Conservation (phyloP, 2,329 filamentous ascomycete species). For the Phialophora chinensis region DNA sequence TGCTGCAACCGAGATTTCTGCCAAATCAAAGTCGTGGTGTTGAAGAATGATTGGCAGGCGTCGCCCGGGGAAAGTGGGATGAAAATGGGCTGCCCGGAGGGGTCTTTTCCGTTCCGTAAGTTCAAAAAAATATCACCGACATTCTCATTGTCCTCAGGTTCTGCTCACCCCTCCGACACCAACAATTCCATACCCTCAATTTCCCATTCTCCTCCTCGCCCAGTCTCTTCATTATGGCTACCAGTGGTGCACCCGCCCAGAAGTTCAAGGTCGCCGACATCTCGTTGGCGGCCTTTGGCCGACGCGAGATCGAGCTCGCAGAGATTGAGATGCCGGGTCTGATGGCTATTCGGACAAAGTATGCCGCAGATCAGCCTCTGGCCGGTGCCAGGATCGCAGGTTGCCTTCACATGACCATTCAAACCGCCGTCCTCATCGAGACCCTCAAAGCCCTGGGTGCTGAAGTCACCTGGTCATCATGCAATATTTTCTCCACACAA, state of each 20-base stretch:
- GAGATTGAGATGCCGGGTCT: constrained; percentile 98
- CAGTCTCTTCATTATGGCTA: constrained; percentile 16
- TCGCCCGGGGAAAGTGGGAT: constrained; percentile 1
- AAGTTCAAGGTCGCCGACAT: constrained; percentile 99
- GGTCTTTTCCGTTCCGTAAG: constrained; percentile 16
- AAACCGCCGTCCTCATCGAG: constrained; percentile 99
- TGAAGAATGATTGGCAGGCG: constrained; percentile 15
- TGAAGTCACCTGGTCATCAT: constrained; percentile 98
- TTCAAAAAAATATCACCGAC: constrained; percentile 28
- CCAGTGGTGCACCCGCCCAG: constrained; percentile 73
- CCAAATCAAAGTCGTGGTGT: not conserved
- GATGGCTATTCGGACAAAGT: constrained; percentile 92
- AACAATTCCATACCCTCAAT: constrained; percentile 4
- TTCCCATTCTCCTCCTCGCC: not conserved
- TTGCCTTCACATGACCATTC: constrained; percentile 99
- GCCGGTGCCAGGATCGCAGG: constrained; percentile 94
- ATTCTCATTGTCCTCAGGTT: constrained; percentile 9
- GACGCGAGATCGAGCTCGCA: constrained; percentile 97
- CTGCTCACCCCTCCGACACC: constrained; percentile 3
- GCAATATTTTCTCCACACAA: constrained; percentile 99
- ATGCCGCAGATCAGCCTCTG: constrained; percentile 89
- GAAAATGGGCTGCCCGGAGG: constrained; percentile 11
- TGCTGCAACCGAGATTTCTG: not conserved
- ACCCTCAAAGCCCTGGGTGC: constrained; percentile 92
- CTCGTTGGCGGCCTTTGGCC: constrained; percentile 95